Evolutionary conservation across 2,329 filamentous ascomycete species (phyloP).

Genomic region (Arthroderma uncinatum): DNA sequence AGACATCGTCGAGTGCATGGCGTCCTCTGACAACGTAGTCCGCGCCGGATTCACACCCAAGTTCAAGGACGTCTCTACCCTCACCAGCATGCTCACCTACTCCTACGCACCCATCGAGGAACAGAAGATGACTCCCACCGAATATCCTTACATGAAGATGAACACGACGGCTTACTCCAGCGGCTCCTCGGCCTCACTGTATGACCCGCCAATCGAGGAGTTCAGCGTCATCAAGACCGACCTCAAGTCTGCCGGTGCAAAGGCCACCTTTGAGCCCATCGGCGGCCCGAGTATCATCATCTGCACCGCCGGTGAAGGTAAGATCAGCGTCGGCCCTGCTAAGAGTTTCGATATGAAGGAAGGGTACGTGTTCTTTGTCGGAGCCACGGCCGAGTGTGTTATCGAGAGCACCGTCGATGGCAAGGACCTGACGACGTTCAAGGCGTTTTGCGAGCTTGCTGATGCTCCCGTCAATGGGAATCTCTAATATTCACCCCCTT

Average conservation of each 20-base stretch:
- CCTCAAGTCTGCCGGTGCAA: constrained; percentile 58
- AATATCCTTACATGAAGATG: constrained; percentile 76
- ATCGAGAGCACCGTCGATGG: constrained; percentile 53
- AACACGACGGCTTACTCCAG: constrained; percentile 75
- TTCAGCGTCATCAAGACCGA: constrained; percentile 80
- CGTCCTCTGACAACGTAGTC: constrained; percentile 95
- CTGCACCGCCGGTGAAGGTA: constrained; percentile 72
- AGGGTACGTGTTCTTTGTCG: constrained; percentile 73
- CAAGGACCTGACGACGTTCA: constrained; percentile 72
- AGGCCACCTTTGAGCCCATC: constrained; percentile 78
- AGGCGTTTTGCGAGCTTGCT: constrained; percentile 73
- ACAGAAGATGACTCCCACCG: constrained; percentile 79
- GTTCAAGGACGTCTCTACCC: constrained; percentile 87
- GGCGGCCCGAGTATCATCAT: constrained; percentile 87
- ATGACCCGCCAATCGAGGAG: constrained; percentile 93
- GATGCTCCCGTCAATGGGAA: constrained; percentile 29
- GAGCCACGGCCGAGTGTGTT: constrained; percentile 72
- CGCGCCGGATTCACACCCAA: constrained; percentile 96
- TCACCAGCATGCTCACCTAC: constrained; percentile 89
- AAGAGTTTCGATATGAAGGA: constrained; percentile 64
- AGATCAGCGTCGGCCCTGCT: constrained; percentile 64
- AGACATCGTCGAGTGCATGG: constrained; percentile 99
- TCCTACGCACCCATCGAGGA: constrained; percentile 86
- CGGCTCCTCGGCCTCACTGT: constrained; percentile 60
- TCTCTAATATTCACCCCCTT: constrained; percentile 13